A percentile compares a stretch with the other conserved stretches of the same genome.
phyloP scores from a whole-genome alignment of 768 basidiomycete species.

The Lactarius hatsudake region DNA sequence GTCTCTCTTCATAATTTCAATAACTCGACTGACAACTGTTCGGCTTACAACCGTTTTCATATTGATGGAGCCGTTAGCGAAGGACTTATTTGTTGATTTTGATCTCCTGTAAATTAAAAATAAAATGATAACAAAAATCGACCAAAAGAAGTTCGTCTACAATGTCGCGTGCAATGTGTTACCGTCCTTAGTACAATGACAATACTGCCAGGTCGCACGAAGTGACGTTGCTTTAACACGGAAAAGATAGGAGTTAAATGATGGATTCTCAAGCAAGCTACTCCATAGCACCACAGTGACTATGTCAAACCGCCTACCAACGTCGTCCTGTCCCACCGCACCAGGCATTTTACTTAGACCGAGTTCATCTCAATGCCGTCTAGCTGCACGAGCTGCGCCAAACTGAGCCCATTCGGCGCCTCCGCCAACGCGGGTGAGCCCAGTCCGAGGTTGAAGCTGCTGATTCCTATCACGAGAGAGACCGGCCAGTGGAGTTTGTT shows the following conservation, averaged over 20 bases:
- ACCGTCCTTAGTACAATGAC: not conserved
- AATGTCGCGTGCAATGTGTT: not conserved
- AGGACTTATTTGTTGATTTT: too few species aligned
- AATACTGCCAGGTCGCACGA: too few species aligned
- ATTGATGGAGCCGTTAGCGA: not conserved
- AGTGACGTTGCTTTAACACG: not conserved
- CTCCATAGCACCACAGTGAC: not conserved
- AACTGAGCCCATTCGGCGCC: conserved; percentile 36
- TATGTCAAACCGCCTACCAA: not conserved
- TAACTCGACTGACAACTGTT: not conserved
- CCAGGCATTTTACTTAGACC: not conserved
- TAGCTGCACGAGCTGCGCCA: conserved; percentile 40
- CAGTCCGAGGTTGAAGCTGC: conserved; percentile 45
- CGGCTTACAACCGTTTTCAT: not conserved
- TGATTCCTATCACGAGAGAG: conserved; percentile 42
- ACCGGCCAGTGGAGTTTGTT: conserved; percentile 37
- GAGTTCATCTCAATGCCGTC: conserved; percentile 42
- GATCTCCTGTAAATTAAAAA: too few species aligned
- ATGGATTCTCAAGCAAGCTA: not conserved
- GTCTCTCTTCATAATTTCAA: not conserved
- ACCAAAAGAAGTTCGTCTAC: too few species aligned
- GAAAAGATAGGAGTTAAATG: not conserved
- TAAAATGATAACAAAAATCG: too few species aligned
- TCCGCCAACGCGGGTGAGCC: conserved; percentile 56
- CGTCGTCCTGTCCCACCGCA: not conserved